Evolutionary conservation across 805 yeast species (phyloP).

Genomic region (Spencermartinsiella europaea): DNA sequence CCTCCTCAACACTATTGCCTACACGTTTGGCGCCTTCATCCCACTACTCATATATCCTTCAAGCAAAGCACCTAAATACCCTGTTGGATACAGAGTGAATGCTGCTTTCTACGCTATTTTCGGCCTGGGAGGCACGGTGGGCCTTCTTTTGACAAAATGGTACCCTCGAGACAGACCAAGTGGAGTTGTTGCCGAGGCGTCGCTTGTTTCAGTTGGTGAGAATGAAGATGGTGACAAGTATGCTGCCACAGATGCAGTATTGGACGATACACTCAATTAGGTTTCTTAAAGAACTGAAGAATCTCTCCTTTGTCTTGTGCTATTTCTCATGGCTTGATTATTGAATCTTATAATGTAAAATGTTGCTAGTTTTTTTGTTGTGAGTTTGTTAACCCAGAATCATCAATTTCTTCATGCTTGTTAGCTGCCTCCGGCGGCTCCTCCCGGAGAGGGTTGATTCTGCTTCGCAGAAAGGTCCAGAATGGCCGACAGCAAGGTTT

Average conservation of each 20-base stretch:
- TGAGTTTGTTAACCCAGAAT: too few species aligned
- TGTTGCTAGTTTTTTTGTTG: too few species aligned
- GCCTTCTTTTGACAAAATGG: background rate
- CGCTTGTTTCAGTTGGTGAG: background rate
- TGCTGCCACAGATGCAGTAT: background rate
- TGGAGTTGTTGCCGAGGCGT: slow-evolving; percentile 1
- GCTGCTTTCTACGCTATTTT: slow-evolving; percentile 6
- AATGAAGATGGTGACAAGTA: background rate
- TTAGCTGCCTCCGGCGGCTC: too few species aligned
- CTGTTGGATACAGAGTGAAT: slow-evolving; percentile 6
- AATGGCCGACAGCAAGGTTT: too few species aligned
- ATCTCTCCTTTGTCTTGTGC: too few species aligned
- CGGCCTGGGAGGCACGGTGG: slow-evolving; percentile 1
- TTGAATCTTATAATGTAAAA: too few species aligned
- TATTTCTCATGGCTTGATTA: too few species aligned
- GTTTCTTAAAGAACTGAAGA: too few species aligned
- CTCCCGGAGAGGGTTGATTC: too few species aligned
- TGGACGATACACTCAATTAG: too few species aligned
- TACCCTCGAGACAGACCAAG: background rate
- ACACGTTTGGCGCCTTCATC: slow-evolving; percentile 6
- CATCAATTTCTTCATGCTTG: too few species aligned
- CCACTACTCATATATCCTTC: slow-evolving; percentile 9
- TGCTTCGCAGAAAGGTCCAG: too few species aligned
- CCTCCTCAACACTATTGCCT: slow-evolving; percentile 4
- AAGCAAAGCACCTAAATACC: slow-evolving; percentile 10